Conservation (phyloP, 2,329 filamentous ascomycete species). For the Chalaropsis thielavioides region DNA sequence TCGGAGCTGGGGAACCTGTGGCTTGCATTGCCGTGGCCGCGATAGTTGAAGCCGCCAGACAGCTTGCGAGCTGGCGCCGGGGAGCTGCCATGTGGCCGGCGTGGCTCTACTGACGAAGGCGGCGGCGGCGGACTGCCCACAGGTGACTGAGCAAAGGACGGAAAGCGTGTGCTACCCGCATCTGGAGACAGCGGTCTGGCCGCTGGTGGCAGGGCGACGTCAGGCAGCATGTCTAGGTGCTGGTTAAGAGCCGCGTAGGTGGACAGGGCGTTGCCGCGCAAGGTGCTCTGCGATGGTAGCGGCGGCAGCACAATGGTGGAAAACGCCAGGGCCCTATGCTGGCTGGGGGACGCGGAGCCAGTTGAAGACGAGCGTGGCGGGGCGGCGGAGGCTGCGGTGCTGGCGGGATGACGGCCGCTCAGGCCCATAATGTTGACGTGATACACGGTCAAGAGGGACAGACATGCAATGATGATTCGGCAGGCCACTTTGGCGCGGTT, state of each 20-base stretch:
- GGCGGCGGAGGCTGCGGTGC: neutral
- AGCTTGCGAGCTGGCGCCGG: neutral
- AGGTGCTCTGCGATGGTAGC: neutral
- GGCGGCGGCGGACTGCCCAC: neutral
- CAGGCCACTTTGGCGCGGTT: neutral
- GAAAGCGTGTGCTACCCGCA: neutral
- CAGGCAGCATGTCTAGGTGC: neutral
- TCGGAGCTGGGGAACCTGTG: neutral
- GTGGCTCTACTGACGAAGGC: neutral
- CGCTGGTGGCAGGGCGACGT: neutral
- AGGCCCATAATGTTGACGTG: constrained; percentile 9
- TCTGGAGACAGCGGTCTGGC: neutral
- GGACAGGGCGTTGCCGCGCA: neutral
- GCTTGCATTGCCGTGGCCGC: neutral
- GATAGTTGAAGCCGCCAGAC: neutral
- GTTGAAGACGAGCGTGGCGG: neutral
- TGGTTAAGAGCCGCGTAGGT: neutral
- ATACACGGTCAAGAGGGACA: constrained; percentile 9
- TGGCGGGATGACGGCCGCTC: neutral
- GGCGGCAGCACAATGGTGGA: constrained; percentile 7
- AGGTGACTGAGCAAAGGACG: neutral
- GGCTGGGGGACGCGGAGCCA: neutral
- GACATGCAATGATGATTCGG: constrained; percentile 7
- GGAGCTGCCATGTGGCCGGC: neutral
- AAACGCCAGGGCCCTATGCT: neutral